phyloP scores from a whole-genome alignment of 1,284 basidiomycete genomes.

The Cryptococcus hybrid region DNA sequence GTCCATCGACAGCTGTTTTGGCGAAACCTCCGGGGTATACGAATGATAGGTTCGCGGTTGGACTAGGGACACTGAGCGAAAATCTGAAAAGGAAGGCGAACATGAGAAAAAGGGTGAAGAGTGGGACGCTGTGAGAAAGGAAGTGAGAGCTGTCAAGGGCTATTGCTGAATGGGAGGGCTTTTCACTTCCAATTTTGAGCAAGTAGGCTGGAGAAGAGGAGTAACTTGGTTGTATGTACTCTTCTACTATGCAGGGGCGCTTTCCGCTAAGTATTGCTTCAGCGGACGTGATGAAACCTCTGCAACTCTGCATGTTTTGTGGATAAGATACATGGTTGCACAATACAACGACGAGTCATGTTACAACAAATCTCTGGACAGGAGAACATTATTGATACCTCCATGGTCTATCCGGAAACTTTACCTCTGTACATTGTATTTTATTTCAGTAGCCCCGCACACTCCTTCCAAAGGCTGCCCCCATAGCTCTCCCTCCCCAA shows the following conservation, averaged over 20 bases:
- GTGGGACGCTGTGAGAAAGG: constrained; percentile 47
- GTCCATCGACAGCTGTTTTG: constrained; percentile 39
- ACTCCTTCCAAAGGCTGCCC: constrained; percentile 11
- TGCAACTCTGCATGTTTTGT: too few relatives aligned
- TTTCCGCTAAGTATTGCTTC: background rate
- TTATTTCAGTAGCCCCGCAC: background rate
- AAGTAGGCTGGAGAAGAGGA: background rate
- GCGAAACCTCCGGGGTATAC: constrained; percentile 4
- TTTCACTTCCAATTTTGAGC: constrained; percentile 2
- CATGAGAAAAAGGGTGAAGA: constrained; percentile 23
- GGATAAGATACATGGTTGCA: too few relatives aligned
- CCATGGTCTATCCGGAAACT: too few relatives aligned
- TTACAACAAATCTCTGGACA: too few relatives aligned
- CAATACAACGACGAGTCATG: too few relatives aligned
- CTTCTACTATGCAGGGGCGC: background rate
- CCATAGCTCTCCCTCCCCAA: constrained; percentile 31
- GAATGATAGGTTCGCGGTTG: constrained; percentile 12
- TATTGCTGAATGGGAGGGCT: constrained; percentile 44
- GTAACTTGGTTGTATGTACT: background rate
- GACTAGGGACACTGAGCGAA: constrained; percentile 30
- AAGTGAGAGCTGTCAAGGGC: constrained; percentile 48
- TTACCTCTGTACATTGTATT: too few relatives aligned
- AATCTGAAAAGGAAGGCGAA: constrained; percentile 29
- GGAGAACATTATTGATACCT: too few relatives aligned
- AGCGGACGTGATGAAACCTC: too few relatives aligned